A percentile compares a stretch with the other conserved stretches of the same genome.
phyloP scores from a whole-genome alignment of 2,329 filamentous ascomycete genomes.

The Biscogniauxia mediterranea region DNA sequence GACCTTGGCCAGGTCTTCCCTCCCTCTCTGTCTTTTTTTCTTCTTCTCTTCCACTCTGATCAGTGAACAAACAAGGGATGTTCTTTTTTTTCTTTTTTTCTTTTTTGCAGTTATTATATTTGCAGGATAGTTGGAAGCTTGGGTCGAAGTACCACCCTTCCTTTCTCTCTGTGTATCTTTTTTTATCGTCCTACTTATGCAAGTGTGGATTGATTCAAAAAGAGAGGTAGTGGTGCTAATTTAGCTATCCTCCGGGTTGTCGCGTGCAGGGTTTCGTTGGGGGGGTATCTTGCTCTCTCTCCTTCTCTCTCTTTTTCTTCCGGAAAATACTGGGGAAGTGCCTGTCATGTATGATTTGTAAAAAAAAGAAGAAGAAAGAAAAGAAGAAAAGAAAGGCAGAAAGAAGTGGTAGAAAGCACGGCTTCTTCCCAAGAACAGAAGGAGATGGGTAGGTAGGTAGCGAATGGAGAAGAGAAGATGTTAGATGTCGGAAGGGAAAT shows the following conservation, averaged over 20 bases:
- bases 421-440: neutral
- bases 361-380: neutral
- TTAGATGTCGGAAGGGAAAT: neutral
- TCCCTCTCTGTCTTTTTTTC: too few species aligned
- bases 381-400: neutral
- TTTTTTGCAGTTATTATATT: neutral
- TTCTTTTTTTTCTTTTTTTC: neutral
- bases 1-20: too few species aligned
- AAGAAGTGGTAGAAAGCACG: neutral
- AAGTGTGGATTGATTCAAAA: neutral
- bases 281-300: neutral
- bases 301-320: neutral
- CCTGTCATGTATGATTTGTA: neutral
- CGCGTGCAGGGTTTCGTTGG: neutral
- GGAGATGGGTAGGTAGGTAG: neutral
- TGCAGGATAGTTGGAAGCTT: neutral
- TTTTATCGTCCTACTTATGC: neutral
- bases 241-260: neutral
- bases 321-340: neutral
- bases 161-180: too few species aligned
- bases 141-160: neutral
- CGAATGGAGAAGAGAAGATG: neutral
- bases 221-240: neutral
- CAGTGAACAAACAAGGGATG: neutral
- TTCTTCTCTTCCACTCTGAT: too few species aligned